These are phyloP conservation scores for Daldinia caldariorum DNA, from an alignment of 495 filamentous ascomycete genomes.

Conservation along the genomic window DNA sequence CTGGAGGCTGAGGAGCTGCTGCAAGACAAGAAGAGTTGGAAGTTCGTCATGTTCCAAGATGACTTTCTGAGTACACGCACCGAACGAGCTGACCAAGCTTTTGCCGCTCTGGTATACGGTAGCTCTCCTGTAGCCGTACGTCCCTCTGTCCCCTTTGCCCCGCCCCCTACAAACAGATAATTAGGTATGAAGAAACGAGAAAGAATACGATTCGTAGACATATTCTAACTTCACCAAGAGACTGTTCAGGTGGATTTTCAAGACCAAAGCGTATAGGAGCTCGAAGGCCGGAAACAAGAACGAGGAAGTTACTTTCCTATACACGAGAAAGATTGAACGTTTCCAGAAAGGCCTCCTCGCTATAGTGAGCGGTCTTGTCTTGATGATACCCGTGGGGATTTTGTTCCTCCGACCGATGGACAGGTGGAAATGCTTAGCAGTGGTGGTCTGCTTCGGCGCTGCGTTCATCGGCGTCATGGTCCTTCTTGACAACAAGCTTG, in stretches of 20 bases:
- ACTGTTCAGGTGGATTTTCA: neutral
- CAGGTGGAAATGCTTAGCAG: neutral
- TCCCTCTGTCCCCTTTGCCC: neutral
- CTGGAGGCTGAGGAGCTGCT: neutral
- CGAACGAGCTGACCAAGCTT: neutral
- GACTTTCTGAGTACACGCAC: neutral
- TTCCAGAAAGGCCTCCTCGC: neutral
- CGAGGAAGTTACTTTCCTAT: neutral
- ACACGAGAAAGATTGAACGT: neutral
- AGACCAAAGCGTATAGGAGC: neutral
- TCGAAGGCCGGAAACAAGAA: neutral
- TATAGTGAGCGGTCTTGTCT: neutral
- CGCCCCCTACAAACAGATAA: neutral
- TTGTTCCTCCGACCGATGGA: neutral
- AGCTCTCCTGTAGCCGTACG: neutral
- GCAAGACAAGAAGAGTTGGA: neutral
- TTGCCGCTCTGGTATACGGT: neutral
- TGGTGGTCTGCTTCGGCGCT: neutral
- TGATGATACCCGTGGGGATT: neutral
- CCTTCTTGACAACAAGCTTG: neutral
- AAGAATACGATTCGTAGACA: neutral
- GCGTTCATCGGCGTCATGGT: neutral
- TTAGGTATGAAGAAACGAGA: neutral
- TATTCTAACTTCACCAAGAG: neutral
- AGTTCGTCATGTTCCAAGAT: neutral